These are phyloP conservation scores for Nannochloris sp. DNA, from an alignment of 139 green algal genomes.

Conservation along the genomic window DNA sequence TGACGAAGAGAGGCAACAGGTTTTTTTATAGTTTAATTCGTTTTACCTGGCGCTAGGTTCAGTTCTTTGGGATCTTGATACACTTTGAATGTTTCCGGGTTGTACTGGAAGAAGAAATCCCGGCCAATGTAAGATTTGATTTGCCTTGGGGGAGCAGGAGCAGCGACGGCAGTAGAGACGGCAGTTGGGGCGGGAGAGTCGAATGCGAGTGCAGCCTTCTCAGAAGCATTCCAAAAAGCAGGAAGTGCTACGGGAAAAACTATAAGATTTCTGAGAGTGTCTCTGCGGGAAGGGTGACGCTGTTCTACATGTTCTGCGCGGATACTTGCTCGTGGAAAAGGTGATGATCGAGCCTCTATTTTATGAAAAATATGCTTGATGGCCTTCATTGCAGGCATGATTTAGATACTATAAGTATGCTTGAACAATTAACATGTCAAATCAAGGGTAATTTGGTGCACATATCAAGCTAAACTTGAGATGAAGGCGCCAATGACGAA, in stretches of 20 bases:
- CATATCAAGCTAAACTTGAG: no score
- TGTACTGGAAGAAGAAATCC: slow-evolving; percentile 13
- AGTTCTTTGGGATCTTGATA: not conserved
- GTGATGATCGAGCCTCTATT: not conserved
- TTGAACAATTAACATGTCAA: no score
- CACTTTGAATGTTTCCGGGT: not conserved
- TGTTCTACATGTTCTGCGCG: not conserved
- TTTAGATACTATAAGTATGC: no score
- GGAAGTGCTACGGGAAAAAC: not conserved
- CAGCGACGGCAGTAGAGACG: not conserved
- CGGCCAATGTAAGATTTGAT: slow-evolving; percentile 3
- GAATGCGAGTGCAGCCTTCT: not conserved
- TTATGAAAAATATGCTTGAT: not conserved
- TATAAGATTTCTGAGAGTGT: not conserved
- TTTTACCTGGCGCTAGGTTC: not conserved
- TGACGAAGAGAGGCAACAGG: no score
- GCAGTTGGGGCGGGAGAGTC: not conserved
- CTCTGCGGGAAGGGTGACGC: not conserved
- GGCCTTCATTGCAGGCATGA: not conserved
- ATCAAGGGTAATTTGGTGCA: no score
- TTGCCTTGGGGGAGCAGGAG: not conserved
- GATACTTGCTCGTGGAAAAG: not conserved
- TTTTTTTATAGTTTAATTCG: no score
- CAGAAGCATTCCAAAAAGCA: not conserved
- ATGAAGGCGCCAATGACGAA: no score